Evolutionary conservation across 169 alveolate genomes (phyloP).

Genomic region (Plasmodium blacklocki): DNA sequence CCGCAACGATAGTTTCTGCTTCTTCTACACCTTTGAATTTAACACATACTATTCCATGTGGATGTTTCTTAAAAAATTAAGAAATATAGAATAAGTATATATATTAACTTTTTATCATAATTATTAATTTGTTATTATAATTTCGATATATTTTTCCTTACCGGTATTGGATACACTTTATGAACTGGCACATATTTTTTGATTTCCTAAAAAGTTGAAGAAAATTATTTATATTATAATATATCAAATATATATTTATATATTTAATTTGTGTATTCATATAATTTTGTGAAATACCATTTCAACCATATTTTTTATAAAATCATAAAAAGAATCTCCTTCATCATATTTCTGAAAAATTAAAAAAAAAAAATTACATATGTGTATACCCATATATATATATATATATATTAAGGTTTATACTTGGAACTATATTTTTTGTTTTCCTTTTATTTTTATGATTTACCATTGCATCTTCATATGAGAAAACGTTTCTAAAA

Average conservation of each 20-base stretch:
- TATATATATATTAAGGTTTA: not conserved
- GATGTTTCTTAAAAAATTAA: conserved; percentile 86
- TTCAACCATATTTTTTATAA: conserved; percentile 72
- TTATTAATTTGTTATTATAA: not conserved
- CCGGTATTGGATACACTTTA: conserved; percentile 76
- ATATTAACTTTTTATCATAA: conserved; percentile 75
- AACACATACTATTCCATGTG: conserved; percentile 90
- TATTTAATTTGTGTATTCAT: not conserved
- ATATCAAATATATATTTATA: not conserved
- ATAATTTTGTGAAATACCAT: conserved; percentile 29
- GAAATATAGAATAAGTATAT: conserved; percentile 77
- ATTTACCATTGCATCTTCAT: conserved; percentile 82
- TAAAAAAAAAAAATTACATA: not conserved
- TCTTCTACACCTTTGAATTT: conserved; percentile 88
- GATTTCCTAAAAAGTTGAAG: conserved; percentile 24
- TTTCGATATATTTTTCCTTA: conserved; percentile 29
- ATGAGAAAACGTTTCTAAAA: conserved; percentile 86
- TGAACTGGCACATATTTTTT: conserved; percentile 60
- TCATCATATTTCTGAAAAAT: conserved; percentile 75
- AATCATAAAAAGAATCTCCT: conserved; percentile 80
- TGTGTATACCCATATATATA: no score
- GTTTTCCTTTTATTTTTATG: not conserved
- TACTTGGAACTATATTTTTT: not conserved
- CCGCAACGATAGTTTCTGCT: conserved; percentile 85
- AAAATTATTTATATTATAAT: not conserved